Evolutionary conservation across 768 basidiomycete genomes (phyloP).

Genomic region (Trametes cingulata): DNA sequence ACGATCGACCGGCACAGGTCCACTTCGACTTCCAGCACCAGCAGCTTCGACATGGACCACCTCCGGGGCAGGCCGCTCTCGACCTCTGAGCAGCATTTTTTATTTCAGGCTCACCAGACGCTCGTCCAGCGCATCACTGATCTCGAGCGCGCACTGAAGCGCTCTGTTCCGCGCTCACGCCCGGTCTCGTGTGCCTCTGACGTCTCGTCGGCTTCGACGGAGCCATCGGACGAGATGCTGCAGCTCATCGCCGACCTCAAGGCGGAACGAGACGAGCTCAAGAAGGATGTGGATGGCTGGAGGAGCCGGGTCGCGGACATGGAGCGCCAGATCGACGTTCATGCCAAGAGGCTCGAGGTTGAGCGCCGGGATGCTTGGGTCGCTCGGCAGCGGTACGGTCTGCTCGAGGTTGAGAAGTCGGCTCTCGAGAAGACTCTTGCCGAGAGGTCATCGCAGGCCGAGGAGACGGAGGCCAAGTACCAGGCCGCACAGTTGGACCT

Average conservation of each 20-base stretch:
- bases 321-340: conserved; percentile 65
- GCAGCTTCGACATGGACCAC: conserved; percentile 14
- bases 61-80: conserved; percentile 49
- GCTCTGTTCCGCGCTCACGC: conserved; percentile 40
- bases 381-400: conserved; percentile 67
- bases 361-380: conserved; percentile 85
- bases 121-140: conserved; percentile 82
- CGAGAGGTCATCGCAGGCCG: conserved; percentile 33
- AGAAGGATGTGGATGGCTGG: conserved; percentile 89
- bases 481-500: conserved; percentile 28
- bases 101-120: conserved; percentile 81
- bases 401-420: conserved; percentile 69
- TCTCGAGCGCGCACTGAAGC: conserved; percentile 61
- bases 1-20: conserved; percentile 30
- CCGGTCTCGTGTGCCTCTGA: conserved; percentile 51
- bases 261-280: conserved; percentile 85
- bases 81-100: conserved; percentile 79
- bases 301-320: conserved; percentile 72
- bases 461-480: conserved; percentile 33
- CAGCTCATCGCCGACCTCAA: conserved; percentile 76
- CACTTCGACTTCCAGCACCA: conserved; percentile 19
- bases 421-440: conserved; percentile 51
- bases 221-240: conserved; percentile 77
- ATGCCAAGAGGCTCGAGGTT: conserved; percentile 70
- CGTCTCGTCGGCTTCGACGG: conserved; percentile 38